These are phyloP conservation scores for Trichosporon sp. DNA, from an alignment of 1,284 basidiomycete species.

Conservation along the genomic window DNA sequence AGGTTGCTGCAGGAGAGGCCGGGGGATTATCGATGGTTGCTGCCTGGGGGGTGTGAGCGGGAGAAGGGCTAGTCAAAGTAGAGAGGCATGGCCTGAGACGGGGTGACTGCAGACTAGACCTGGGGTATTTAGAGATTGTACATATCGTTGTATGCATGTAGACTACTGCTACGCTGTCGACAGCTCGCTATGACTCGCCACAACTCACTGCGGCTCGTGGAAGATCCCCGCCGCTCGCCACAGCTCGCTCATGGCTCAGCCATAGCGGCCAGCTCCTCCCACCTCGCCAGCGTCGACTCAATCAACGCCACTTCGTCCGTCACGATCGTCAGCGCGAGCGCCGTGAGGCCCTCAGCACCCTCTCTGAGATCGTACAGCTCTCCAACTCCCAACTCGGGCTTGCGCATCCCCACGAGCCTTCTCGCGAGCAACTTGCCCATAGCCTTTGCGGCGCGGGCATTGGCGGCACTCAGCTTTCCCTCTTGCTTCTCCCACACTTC, in stretches of 20 bases:
- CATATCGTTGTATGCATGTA: not conserved
- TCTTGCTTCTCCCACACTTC: constrained; percentile 6
- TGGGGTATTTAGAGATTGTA: not conserved
- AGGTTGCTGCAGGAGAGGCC: constrained; percentile 19
- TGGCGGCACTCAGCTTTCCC: not conserved
- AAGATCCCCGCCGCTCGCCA: too few species aligned
- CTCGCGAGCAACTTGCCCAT: constrained; percentile 11
- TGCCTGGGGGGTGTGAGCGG: constrained; percentile 1
- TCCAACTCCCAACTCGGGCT: constrained; percentile 15
- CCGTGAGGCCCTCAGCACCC: constrained; percentile 16
- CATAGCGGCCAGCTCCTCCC: constrained; percentile 21
- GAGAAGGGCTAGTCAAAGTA: constrained; percentile 13
- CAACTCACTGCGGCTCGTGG: too few species aligned
- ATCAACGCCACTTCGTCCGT: constrained; percentile 42
- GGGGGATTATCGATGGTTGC: constrained; percentile 20
- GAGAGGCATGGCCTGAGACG: too few species aligned
- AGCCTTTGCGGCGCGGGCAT: not conserved
- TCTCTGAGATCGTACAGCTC: constrained; percentile 30
- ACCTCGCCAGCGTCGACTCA: constrained; percentile 28
- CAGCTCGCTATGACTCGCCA: too few species aligned
- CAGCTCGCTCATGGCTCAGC: not conserved
- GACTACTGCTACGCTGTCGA: too few species aligned
- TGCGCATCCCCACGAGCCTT: constrained; percentile 20
- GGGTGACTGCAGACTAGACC: not conserved
- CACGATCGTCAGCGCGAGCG: constrained; percentile 36